A percentile compares a stretch with the other conserved stretches of the same genome.
These are phyloP conservation scores for Colletotrichum falcatum DNA, from an alignment of 2,329 filamentous ascomycete genomes.

Conservation along the genomic window DNA sequence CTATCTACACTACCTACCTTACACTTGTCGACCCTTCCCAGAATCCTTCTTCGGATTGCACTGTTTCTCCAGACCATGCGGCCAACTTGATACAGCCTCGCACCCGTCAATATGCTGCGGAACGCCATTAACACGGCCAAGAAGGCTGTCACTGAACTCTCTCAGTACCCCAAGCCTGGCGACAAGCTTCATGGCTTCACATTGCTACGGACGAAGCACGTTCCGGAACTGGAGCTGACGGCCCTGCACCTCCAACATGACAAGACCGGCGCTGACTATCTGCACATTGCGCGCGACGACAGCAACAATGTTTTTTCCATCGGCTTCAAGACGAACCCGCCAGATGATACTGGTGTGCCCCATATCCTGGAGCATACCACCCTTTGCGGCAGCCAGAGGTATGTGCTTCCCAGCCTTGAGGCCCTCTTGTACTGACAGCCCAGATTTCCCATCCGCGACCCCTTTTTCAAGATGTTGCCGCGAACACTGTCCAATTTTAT, in stretches of 20 bases:
- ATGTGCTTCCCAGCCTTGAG: conserved; percentile 48
- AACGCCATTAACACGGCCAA: conserved; percentile 62
- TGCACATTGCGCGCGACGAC: conserved; percentile 94
- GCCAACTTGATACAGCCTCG: background rate
- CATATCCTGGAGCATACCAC: conserved; percentile 99
- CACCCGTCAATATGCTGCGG: conserved; percentile 59
- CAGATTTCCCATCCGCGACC: conserved; percentile 96
- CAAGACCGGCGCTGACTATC: conserved; percentile 94
- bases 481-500: conserved; percentile 99
- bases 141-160: conserved; percentile 80
- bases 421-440: background rate
- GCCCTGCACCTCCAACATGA: conserved; percentile 92
- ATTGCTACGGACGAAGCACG: conserved; percentile 86
- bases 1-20: background rate
- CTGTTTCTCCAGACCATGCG: conserved; percentile 1
- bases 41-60: conserved; percentile 6
- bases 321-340: conserved; percentile 98
- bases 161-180: conserved; percentile 81
- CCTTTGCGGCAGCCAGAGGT: conserved; percentile 94
- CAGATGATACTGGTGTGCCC: conserved; percentile 94
- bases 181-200: conserved; percentile 95
- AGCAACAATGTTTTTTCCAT: conserved; percentile 99
- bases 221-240: conserved; percentile 93
- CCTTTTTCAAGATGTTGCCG: conserved; percentile 99
- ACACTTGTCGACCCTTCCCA: conserved; percentile 2